Conservation (phyloP, 805 yeast genomes). For the Starmera amethionina region DNA sequence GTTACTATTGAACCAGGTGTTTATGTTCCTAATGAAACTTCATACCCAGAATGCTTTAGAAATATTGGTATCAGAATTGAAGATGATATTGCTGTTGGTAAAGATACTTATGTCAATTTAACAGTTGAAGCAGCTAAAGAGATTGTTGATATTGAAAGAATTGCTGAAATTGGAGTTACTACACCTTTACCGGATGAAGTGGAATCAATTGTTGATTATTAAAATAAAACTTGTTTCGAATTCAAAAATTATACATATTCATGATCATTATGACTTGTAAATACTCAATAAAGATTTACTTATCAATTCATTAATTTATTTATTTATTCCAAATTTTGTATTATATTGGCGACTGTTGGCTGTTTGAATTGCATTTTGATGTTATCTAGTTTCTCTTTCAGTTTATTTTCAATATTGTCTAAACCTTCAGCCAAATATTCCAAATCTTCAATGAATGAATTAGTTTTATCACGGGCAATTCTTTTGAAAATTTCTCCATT, state of each 20-base stretch:
- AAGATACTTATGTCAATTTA: slow-evolving; percentile 43
- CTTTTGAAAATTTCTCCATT: slow-evolving; percentile 8
- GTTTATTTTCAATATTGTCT: slow-evolving; percentile 9
- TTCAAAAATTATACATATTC: no score
- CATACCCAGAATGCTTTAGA: slow-evolving; percentile 72
- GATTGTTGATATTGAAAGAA: slow-evolving; percentile 65
- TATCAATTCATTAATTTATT: no score
- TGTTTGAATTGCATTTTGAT: neutral
- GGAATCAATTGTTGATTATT: slow-evolving; percentile 13
- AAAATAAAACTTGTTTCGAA: no score
- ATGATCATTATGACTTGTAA: no score
- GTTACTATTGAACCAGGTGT: slow-evolving; percentile 95
- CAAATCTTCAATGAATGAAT: slow-evolving; percentile 6
- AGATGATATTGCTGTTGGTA: slow-evolving; percentile 82
- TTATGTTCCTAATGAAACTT: slow-evolving; percentile 63
- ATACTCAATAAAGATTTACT: no score
- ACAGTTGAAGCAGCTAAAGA: slow-evolving; percentile 85
- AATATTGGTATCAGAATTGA: slow-evolving; percentile 93
- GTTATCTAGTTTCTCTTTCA: slow-evolving; percentile 4
- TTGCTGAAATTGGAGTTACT: slow-evolving; percentile 52
- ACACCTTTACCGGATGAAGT: slow-evolving; percentile 36
- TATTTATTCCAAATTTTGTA: no score
- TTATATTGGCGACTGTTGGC: neutral
- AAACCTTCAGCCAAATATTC: slow-evolving; percentile 11
- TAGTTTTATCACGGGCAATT: slow-evolving; percentile 6